Base-by-base conservation (phyloP, 176 grass and related monocot species). In the Triticum monococcum region DNA sequence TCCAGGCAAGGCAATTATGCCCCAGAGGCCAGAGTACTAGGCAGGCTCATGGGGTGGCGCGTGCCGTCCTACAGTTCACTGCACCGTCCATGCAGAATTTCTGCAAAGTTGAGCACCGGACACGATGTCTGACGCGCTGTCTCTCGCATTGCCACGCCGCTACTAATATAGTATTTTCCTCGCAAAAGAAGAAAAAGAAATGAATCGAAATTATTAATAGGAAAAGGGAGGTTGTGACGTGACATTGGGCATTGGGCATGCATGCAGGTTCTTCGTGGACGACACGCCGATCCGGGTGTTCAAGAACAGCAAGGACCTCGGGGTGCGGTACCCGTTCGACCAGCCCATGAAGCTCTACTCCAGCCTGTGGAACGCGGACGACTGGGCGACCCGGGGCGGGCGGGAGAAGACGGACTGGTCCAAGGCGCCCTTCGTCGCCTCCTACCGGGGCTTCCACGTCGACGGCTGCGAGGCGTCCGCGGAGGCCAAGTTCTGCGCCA, bases 331-430 rank as follows among this genome's bases (percentile, higher is more conserved):
- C 71, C 94, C 94, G 5, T 93, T 95, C 91, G 84, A 87, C 77
- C 91, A 95, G 85, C 93, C 93, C 18, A 95, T 95, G 93, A 95
- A 95, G 91, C 91, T 95, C 45, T 95, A 95, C 91, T 93, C 89
- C 12, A 92, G 90, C 79, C 85, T 92, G 30, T 95, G 93, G 93
- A 95, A 95, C 86, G 93, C 90, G 65, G 93, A 92, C 69, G 93
- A 95, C 88, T 95, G 93, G 93, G 93, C 93, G 0, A 95, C 93
- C 0, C 87, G 91, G 11, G 93, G 93, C 57, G 93, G 93, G 0
- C 17, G 83, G 2, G 93, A 95, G 91, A 95, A 95, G 91, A 95
- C 93, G 46, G 93, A 96, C 91, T 96, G 94, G 94, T 74, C 86
- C 66, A 83, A 84, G 20, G 91, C 93, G 17, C 91, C 93, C 4